A percentile compares a stretch with the other conserved stretches of the same genome.
Conservation (phyloP, 345 rosid genomes). For the Clarkia xantiana region DNA sequence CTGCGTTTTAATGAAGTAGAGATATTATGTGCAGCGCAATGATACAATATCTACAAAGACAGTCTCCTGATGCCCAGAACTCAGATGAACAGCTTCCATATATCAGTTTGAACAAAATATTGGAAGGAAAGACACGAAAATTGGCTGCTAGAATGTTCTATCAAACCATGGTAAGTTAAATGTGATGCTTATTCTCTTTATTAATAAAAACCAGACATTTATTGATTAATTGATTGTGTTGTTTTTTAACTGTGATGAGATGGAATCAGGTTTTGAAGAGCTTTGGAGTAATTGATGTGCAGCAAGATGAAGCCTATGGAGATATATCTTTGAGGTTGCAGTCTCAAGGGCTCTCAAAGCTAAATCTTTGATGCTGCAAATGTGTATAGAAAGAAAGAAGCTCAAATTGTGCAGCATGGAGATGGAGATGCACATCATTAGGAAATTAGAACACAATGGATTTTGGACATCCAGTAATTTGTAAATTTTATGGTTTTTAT, state of each 20-base stretch:
- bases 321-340: conserved; percentile 39
- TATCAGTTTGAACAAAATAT: conserved; percentile 48
- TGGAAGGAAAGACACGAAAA: conserved; percentile 61
- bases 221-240: too few relatives aligned
- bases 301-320: conserved; percentile 49
- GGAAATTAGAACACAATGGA: too few relatives aligned
- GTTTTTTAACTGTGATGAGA: background rate
- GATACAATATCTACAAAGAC: conserved; percentile 42
- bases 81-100: conserved; percentile 20
- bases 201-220: background rate
- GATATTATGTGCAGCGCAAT: conserved; percentile 39
- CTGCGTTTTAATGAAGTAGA: background rate
- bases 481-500: too few relatives aligned
- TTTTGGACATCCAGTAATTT: too few relatives aligned
- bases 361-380: conserved; percentile 17
- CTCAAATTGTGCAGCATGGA: too few relatives aligned
- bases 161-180: conserved; percentile 49
- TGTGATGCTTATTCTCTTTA: background rate
- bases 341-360: conserved; percentile 31
- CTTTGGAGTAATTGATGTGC: conserved; percentile 47
- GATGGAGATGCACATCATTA: too few relatives aligned
- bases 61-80: conserved; percentile 25
- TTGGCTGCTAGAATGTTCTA: conserved; percentile 81
- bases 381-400: background rate
- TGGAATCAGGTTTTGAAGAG: conserved; percentile 63